Conservation (phyloP, 139 green algal genomes). For the Trebouxia sp. region DNA sequence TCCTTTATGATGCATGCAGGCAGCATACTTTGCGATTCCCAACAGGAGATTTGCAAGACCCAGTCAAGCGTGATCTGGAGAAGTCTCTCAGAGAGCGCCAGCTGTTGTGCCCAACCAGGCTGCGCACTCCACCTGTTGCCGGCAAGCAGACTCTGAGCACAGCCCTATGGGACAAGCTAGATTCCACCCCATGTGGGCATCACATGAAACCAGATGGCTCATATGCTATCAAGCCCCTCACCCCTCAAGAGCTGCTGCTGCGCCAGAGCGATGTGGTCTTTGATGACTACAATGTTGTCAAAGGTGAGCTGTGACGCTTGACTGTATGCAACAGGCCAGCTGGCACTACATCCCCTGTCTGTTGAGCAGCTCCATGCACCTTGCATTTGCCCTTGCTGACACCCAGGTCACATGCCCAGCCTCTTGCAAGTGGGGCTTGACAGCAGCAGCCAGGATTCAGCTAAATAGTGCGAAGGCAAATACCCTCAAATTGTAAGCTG, state of each 20-base stretch:
- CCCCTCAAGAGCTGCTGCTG: neutral
- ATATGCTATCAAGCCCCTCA: constrained; percentile 8
- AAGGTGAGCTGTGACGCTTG: neutral
- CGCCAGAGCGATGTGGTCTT: constrained; percentile 12
- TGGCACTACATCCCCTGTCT: too few species aligned
- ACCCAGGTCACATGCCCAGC: too few species aligned
- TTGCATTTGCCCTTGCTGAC: too few species aligned
- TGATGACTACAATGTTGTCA: constrained; percentile 20
- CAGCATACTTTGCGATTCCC: constrained; percentile 22
- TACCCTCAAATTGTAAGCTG: too few species aligned
- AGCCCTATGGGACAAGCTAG: constrained; percentile 28
- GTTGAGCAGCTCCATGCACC: too few species aligned
- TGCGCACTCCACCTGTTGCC: neutral
- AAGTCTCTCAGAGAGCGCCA: constrained; percentile 8
- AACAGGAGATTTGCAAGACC: constrained; percentile 28
- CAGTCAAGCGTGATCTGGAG: constrained; percentile 37
- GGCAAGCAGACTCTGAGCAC: constrained; percentile 22
- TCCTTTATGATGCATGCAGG: neutral
- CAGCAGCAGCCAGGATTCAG: too few species aligned
- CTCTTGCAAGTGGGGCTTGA: too few species aligned
- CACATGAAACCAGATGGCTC: constrained; percentile 3
- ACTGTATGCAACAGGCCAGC: neutral
- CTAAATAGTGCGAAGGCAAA: too few species aligned
- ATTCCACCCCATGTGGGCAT: constrained; percentile 22
- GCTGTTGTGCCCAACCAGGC: constrained; percentile 2